phyloP scores from a whole-genome alignment of 371 early-diverging fungal genomes.

The Mucor plumbeus region DNA sequence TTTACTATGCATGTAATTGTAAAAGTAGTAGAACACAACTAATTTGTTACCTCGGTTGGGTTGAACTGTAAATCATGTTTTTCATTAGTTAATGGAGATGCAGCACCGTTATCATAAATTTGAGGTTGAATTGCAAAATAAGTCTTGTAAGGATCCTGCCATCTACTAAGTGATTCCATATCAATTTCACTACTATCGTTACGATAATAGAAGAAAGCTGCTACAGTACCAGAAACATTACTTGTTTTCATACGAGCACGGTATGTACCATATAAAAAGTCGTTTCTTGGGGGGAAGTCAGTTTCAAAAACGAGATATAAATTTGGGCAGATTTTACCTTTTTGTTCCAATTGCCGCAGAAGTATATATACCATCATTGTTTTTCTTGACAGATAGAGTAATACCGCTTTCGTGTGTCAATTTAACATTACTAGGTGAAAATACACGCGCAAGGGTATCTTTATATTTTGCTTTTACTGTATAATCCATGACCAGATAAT shows the following conservation, averaged over 20 bases:
- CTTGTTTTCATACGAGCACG: slow-evolving; percentile 42
- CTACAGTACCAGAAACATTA: slow-evolving; percentile 44
- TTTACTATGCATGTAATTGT: neutral
- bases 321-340: slow-evolving; percentile 21
- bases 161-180: slow-evolving; percentile 44
- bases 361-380: slow-evolving; percentile 16
- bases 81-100: slow-evolving; percentile 39
- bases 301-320: neutral
- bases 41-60: slow-evolving; percentile 31
- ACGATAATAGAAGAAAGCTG: slow-evolving; percentile 45
- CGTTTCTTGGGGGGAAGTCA: slow-evolving; percentile 21
- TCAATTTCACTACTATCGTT: slow-evolving; percentile 50
- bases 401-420: slow-evolving; percentile 25
- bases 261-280: slow-evolving; percentile 52
- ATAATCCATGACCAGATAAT: slow-evolving; percentile 46
- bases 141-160: slow-evolving; percentile 37
- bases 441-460: slow-evolving; percentile 38
- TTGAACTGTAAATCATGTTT: slow-evolving; percentile 33
- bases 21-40: neutral
- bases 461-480: slow-evolving; percentile 38
- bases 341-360: slow-evolving; percentile 48
- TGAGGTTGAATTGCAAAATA: slow-evolving; percentile 51
- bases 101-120: slow-evolving; percentile 41
- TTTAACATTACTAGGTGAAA: slow-evolving; percentile 38
- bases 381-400: slow-evolving; percentile 29